Evolutionary conservation across 148 eudicot species (phyloP).

Genomic region (Simmondsia chinensis): DNA sequence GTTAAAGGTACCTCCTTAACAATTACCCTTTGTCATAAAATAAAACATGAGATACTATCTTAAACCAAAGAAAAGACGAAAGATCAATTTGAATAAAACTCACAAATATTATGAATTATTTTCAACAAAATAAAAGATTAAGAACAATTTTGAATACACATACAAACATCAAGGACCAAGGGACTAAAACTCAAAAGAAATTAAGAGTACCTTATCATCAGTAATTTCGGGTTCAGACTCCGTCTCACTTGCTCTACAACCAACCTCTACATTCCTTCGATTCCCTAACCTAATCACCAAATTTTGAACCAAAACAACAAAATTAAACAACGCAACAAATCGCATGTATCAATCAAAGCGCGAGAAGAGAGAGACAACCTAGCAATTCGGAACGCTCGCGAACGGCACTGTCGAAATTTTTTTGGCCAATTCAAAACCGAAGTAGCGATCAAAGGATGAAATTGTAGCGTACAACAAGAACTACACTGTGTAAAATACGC

Average conservation of each 20-base stretch:
- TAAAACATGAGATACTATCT: too few relatives aligned
- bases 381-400: conserved; percentile 13
- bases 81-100: too few relatives aligned
- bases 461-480: conserved; percentile 30
- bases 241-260: conserved; percentile 48
- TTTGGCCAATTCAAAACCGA: conserved; percentile 8
- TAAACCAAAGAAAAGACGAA: too few relatives aligned
- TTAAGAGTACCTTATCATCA: conserved; percentile 45
- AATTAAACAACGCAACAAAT: not conserved
- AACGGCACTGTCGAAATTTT: conserved; percentile 13
- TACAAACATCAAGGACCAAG: too few relatives aligned
- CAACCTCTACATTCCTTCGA: conserved; percentile 27
- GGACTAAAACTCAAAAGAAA: too few relatives aligned
- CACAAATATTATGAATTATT: too few relatives aligned
- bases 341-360: not conserved
- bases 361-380: conserved; percentile 17
- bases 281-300: conserved; percentile 20
- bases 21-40: too few relatives aligned
- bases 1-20: too few relatives aligned
- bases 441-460: conserved; percentile 21
- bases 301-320: conserved; percentile 1
- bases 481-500: conserved; percentile 28
- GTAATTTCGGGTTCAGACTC: conserved; percentile 44
- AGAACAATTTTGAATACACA: too few relatives aligned
- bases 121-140: too few relatives aligned